Evolutionary conservation across 768 basidiomycete genomes (phyloP), one percentile per base, ranked within the genome.

Genomic region (Phanerodontia chrysosporium): DNA sequence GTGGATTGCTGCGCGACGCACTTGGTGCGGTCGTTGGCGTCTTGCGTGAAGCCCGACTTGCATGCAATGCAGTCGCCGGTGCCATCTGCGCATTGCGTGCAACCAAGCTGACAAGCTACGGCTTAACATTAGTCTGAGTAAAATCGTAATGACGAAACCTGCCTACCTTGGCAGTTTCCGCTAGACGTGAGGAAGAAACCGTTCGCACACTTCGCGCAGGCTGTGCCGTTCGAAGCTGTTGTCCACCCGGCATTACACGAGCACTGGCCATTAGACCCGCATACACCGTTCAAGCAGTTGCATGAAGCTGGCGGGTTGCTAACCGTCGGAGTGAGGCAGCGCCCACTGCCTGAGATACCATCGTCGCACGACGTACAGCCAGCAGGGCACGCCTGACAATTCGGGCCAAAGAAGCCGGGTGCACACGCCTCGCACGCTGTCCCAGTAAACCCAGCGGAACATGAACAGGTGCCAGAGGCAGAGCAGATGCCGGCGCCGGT

Each of bases 211-310:
- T 83, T 76, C 12, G 89, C 83, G 69, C 92, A 95, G 13, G 83
- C 80, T 0, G 88, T 92, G 7, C 91, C 90, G 64, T 90, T 87
- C 49, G 75, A 74, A 1, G 79, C 84, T 0, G 82, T 80, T 1
- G 82, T 83, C 87, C 89, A 95, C 0, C 93, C 93, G 0, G 84
- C 68, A 64, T 86, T 86, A 69, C 93, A 95, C 3, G 80, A 71
- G 66, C 93, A 94, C 61, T 87, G 82, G 0, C 89, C 86, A 57
- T 81, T 80, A 0, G 80, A 63, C 1, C 80, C 80, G 70, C 93
- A 96, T 46, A 83, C 71, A 1, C 93, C 93, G 65, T 95, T 95
- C 51, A 86, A 62, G 67, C 93, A 96, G 66, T 92, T 88, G 72
- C 93, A 96, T 1, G 79, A 80, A 35, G 82, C 79, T 2, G 88